Evolutionary conservation across 805 yeast species (phyloP).

Genomic region (Pichia nakasei): DNA sequence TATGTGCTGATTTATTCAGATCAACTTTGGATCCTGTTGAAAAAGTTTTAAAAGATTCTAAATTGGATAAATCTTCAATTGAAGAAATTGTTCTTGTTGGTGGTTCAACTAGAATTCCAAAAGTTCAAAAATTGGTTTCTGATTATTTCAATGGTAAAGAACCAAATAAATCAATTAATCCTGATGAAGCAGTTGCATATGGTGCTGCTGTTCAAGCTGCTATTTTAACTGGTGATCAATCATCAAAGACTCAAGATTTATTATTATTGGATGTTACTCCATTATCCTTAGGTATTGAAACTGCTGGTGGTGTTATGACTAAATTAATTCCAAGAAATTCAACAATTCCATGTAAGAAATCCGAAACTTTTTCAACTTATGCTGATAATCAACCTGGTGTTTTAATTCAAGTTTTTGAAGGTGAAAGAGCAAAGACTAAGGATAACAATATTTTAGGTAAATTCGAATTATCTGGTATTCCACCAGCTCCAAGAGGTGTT

Average conservation of each 20-base stretch:
- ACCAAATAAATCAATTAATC: slow-evolving; percentile 93
- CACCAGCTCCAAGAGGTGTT: slow-evolving; percentile 98
- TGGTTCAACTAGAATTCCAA: slow-evolving; percentile 98
- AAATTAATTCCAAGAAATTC: slow-evolving; percentile 97
- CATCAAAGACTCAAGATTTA: slow-evolving; percentile 89
- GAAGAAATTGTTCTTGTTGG: slow-evolving; percentile 93
- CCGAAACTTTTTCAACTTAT: slow-evolving; percentile 92
- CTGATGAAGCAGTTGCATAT: slow-evolving; percentile 98
- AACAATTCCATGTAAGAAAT: slow-evolving; percentile 94
- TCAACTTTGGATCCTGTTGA: slow-evolving; percentile 93
- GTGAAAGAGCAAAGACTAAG: slow-evolving; percentile 95
- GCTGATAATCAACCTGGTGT: slow-evolving; percentile 99
- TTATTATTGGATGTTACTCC: slow-evolving; percentile 95
- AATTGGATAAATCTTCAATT: slow-evolving; percentile 81
- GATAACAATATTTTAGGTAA: slow-evolving; percentile 96
- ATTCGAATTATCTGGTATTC: slow-evolving; percentile 92
- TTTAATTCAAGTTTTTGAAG: slow-evolving; percentile 92
- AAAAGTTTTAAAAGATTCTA: slow-evolving; percentile 85
- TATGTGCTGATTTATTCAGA: slow-evolving; percentile 90
- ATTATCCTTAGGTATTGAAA: slow-evolving; percentile 93
- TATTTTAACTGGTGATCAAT: slow-evolving; percentile 89
- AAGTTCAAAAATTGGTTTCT: slow-evolving; percentile 88
- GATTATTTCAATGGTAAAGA: slow-evolving; percentile 97
- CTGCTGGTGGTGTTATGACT: slow-evolving; percentile 99
- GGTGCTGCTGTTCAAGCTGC: slow-evolving; percentile 99